These are phyloP conservation scores for Chrysoporthe puriensis DNA, from an alignment of 2,329 filamentous ascomycete genomes.

Conservation along the genomic window DNA sequence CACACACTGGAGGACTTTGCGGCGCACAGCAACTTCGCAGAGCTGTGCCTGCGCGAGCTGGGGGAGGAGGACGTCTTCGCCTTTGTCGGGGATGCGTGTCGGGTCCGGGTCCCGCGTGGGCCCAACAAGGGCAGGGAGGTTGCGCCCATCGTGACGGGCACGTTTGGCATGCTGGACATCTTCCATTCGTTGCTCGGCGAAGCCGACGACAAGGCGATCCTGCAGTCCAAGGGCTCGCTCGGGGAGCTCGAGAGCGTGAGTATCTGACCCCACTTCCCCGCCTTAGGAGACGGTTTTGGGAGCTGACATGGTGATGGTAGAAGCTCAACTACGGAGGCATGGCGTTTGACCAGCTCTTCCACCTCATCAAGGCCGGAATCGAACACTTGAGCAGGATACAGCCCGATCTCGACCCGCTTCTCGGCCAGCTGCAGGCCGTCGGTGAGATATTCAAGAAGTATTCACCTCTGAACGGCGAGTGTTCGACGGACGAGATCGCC, in stretches of 20 bases:
- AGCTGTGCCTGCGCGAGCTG: slow-evolving; percentile 54
- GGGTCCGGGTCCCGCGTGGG: slow-evolving; percentile 35
- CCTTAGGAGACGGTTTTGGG: too few relatives aligned
- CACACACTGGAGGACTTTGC: slow-evolving; percentile 59
- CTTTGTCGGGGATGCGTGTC: slow-evolving; percentile 50
- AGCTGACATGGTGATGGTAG: slow-evolving; percentile 13
- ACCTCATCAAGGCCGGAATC: slow-evolving; percentile 35
- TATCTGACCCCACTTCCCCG: background rate
- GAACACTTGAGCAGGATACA: slow-evolving; percentile 33
- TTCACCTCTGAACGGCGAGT: slow-evolving; percentile 11
- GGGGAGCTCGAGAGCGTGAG: slow-evolving; percentile 34
- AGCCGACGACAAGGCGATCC: slow-evolving; percentile 38
- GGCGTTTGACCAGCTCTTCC: slow-evolving; percentile 38
- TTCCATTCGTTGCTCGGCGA: slow-evolving; percentile 39
- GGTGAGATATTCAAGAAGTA: slow-evolving; percentile 35
- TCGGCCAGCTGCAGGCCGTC: slow-evolving; percentile 35
- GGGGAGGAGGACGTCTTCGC: slow-evolving; percentile 55
- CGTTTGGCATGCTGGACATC: slow-evolving; percentile 49
- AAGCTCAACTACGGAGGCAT: slow-evolving; percentile 35
- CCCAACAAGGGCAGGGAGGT: slow-evolving; percentile 44
- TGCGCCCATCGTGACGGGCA: slow-evolving; percentile 57
- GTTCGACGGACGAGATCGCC: slow-evolving; percentile 2
- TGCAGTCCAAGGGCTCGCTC: slow-evolving; percentile 37
- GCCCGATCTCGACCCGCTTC: slow-evolving; percentile 31
- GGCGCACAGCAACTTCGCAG: slow-evolving; percentile 58